Evolutionary conservation across 2,329 filamentous ascomycete genomes (phyloP).

Genomic region (Pestalotiopsis sp.): DNA sequence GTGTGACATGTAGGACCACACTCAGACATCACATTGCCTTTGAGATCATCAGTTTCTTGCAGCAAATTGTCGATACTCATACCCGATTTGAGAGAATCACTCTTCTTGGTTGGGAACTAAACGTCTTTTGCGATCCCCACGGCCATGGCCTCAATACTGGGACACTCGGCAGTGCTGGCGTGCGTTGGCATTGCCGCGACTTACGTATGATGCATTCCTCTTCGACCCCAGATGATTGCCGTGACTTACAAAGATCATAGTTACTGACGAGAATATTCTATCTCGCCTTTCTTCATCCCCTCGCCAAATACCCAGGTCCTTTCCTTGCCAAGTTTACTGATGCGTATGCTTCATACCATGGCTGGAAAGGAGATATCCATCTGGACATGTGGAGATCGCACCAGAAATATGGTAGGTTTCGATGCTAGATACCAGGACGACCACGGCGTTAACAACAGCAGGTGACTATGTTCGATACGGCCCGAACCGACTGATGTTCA

Average conservation of each 20-base stretch:
- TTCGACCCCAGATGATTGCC: not conserved
- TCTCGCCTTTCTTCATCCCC: conserved; percentile 14
- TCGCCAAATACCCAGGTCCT: conserved; percentile 15
- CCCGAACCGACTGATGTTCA: conserved; percentile 15
- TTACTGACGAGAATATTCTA: not conserved
- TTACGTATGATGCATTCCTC: not conserved
- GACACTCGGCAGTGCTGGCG: not conserved
- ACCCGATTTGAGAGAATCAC: not conserved
- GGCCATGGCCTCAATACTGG: conserved; percentile 3
- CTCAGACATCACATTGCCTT: not conserved
- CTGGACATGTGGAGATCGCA: conserved; percentile 54
- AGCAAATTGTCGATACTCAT: not conserved
- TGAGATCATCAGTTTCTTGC: not conserved
- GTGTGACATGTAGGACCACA: not conserved
- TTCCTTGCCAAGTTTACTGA: conserved; percentile 48
- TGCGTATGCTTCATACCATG: conserved; percentile 50
- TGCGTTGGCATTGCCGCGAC: not conserved
- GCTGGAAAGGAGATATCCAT: conserved; percentile 55
- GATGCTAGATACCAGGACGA: conserved; percentile 20
- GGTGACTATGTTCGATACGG: conserved; percentile 17
- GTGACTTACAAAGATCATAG: not conserved
- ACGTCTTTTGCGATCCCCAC: not conserved
- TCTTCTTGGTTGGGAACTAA: not conserved
- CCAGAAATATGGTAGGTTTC: conserved; percentile 42
- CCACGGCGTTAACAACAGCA: not conserved